Evolutionary conservation across 768 basidiomycete species (phyloP).

Genomic region (Rhodocollybia butyracea): DNA sequence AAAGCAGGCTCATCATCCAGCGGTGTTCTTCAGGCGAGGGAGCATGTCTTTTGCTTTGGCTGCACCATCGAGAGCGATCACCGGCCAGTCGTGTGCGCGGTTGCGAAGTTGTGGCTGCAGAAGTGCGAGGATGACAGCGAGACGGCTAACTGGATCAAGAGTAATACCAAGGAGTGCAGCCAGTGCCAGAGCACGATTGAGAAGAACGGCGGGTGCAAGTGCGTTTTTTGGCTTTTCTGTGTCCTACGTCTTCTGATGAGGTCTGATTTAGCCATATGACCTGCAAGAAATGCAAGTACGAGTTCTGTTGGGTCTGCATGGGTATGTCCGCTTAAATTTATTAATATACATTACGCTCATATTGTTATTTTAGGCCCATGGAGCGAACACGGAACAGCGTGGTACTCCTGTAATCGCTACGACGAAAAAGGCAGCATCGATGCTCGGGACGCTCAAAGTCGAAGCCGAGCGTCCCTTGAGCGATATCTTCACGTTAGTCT

Average conservation of each 20-base stretch:
- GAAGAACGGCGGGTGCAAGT: constrained; percentile 99
- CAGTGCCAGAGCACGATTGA: constrained; percentile 98
- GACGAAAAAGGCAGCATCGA: constrained; percentile 89
- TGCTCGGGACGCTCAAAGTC: constrained; percentile 89
- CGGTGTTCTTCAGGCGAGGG: too few relatives aligned
- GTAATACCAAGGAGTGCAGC: constrained; percentile 97
- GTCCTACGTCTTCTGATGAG: neutral
- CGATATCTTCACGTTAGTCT: constrained; percentile 93
- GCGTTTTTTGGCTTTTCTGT: constrained; percentile 35
- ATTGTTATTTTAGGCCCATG: constrained; percentile 68
- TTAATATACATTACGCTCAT: constrained; percentile 15
- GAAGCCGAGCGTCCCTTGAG: constrained; percentile 86
- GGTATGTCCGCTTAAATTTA: constrained; percentile 38
- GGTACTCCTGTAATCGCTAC: constrained; percentile 98
- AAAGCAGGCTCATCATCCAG: too few relatives aligned
- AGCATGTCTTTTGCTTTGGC: constrained; percentile 92
- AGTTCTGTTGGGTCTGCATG: constrained; percentile 99
- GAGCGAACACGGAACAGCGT: constrained; percentile 94
- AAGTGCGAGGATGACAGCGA: constrained; percentile 98
- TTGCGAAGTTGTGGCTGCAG: constrained; percentile 92
- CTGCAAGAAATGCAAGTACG: constrained; percentile 98
- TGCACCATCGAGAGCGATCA: constrained; percentile 88
- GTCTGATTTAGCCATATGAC: constrained; percentile 85
- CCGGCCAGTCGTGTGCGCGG: constrained; percentile 83
- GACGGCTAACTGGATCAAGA: constrained; percentile 99